These are phyloP conservation scores for Spergularia bocconei DNA, from an alignment of 148 eudicot species.

Conservation along the genomic window DNA sequence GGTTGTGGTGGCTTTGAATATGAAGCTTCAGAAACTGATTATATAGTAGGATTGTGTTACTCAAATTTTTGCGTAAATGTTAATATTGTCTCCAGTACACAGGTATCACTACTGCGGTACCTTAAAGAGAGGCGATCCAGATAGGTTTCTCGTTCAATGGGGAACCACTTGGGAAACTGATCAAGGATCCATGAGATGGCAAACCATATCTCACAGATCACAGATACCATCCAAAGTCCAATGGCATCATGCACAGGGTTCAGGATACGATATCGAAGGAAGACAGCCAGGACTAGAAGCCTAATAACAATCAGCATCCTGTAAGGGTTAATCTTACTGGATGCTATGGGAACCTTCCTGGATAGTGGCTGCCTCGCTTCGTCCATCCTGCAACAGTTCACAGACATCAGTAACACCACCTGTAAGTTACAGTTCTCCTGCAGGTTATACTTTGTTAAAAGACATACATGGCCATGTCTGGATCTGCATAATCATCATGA, in stretches of 20 bases:
- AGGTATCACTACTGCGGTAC: conserved; percentile 29
- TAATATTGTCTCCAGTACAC: not conserved
- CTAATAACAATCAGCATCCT: conserved; percentile 89
- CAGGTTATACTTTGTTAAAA: not conserved
- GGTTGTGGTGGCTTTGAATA: too few species aligned
- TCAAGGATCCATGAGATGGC: conserved; percentile 98
- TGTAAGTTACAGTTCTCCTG: not conserved
- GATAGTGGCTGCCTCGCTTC: conserved; percentile 98
- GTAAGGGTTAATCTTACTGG: conserved; percentile 94
- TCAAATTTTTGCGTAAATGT: too few species aligned
- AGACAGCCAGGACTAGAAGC: conserved; percentile 67
- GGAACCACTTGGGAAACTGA: conserved; percentile 99
- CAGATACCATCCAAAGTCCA: conserved; percentile 94
- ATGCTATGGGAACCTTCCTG: conserved; percentile 96
- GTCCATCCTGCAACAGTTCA: conserved; percentile 57
- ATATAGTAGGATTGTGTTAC: too few species aligned
- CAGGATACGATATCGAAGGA: conserved; percentile 84
- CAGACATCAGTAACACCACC: conserved; percentile 17
- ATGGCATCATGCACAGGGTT: conserved; percentile 93
- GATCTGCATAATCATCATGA: conserved; percentile 61
- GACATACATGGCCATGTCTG: conserved; percentile 71
- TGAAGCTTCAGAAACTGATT: too few species aligned
- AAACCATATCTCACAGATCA: conserved; percentile 97
- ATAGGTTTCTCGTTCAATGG: conserved; percentile 94
- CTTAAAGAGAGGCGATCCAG: conserved; percentile 98